These are phyloP conservation scores for Polysphondylium violaceum DNA, from an alignment of 78 protist genomes.

Conservation along the genomic window DNA sequence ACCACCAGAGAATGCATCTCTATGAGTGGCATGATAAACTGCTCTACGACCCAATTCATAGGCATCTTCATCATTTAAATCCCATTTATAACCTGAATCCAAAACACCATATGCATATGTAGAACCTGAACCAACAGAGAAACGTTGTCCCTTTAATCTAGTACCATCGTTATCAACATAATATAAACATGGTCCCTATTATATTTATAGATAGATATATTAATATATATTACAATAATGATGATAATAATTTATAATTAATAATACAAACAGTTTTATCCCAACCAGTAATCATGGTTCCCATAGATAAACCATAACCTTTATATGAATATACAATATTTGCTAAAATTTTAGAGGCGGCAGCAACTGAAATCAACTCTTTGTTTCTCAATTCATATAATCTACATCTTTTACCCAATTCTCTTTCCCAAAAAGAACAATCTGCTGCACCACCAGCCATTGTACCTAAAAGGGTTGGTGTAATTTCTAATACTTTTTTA, in stretches of 20 bases:
- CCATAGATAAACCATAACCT: conserved; percentile 98
- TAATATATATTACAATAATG: background rate
- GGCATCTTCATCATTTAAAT: conserved; percentile 95
- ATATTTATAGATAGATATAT: background rate
- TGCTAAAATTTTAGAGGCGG: conserved; percentile 98
- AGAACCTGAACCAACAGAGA: conserved; percentile 99
- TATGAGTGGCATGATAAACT: conserved; percentile 98
- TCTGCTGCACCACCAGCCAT: conserved; percentile 99
- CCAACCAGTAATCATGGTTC: conserved; percentile 99
- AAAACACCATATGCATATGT: conserved; percentile 99
- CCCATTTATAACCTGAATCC: conserved; percentile 94
- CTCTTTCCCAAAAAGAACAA: conserved; percentile 98
- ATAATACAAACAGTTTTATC: conserved; percentile 87
- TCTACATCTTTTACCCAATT: conserved; percentile 96
- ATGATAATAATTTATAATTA: background rate
- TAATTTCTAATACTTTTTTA: conserved; percentile 99
- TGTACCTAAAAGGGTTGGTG: conserved; percentile 98
- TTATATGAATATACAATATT: conserved; percentile 97
- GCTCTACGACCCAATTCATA: conserved; percentile 97
- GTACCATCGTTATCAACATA: conserved; percentile 98
- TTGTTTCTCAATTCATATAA: conserved; percentile 93
- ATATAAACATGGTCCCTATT: conserved; percentile 95
- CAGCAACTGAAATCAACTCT: conserved; percentile 98
- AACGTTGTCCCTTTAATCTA: conserved; percentile 93
- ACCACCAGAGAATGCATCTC: conserved; percentile 99